A percentile compares a stretch with the other conserved stretches of the same genome.
phyloP scores from a whole-genome alignment of 2,329 filamentous ascomycete species.

The Rutstroemia sydowiana region DNA sequence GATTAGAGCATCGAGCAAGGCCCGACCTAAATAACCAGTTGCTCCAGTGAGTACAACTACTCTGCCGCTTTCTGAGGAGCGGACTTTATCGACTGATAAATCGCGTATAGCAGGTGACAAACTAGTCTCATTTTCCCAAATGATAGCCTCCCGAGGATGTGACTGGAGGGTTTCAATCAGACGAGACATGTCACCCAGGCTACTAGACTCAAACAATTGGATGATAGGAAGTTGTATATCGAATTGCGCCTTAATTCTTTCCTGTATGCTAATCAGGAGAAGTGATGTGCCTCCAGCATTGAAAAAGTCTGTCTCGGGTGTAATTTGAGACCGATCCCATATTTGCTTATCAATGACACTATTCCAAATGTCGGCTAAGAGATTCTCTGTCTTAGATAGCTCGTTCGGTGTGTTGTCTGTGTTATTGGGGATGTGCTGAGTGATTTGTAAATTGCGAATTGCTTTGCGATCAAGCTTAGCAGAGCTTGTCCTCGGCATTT shows the following conservation, averaged over 20 bases:
- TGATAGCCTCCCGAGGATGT: not conserved
- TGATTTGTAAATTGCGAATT: too few relatives aligned
- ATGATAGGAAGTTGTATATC: slow-evolving; percentile 16
- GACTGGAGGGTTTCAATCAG: not conserved
- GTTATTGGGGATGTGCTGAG: too few relatives aligned
- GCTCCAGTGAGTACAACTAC: slow-evolving; percentile 32
- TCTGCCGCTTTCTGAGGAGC: not conserved
- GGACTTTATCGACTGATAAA: not conserved
- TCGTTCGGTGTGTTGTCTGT: too few relatives aligned
- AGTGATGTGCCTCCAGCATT: slow-evolving; percentile 32
- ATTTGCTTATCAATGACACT: not conserved
- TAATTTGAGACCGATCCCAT: not conserved
- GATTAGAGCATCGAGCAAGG: slow-evolving; percentile 33
- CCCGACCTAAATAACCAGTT: slow-evolving; percentile 34
- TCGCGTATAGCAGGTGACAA: not conserved
- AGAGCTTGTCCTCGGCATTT: not conserved
- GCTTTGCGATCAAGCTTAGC: slow-evolving; percentile 13
- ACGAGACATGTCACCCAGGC: slow-evolving; percentile 19
- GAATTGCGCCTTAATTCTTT: slow-evolving; percentile 20
- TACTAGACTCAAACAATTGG: slow-evolving; percentile 22
- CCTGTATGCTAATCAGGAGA: slow-evolving; percentile 28
- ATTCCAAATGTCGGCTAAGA: not conserved
- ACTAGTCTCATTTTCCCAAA: not conserved
- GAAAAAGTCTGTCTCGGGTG: slow-evolving; percentile 27
- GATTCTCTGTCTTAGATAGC: too few relatives aligned